These are phyloP conservation scores for Amphicarpaea edgeworthii DNA, from an alignment of 306 rosid species.

Conservation along the genomic window DNA sequence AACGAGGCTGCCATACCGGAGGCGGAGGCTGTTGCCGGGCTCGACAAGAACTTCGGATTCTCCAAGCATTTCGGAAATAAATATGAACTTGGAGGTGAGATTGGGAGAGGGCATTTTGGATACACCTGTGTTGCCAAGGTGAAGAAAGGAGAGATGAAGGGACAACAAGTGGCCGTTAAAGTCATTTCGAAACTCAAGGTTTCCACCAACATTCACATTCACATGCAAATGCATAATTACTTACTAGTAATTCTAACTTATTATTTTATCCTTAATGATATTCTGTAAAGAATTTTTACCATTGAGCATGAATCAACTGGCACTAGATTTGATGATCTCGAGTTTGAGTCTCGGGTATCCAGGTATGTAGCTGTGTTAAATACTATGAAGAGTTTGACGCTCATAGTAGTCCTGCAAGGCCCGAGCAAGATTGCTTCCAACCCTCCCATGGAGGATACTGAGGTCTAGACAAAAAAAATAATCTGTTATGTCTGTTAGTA, in stretches of 20 bases:
- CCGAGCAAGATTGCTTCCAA: too few relatives aligned
- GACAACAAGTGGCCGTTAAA: conserved; percentile 75
- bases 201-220: conserved; percentile 28
- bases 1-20: conserved; percentile 72
- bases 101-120: conserved; percentile 88
- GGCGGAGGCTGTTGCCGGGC: conserved; percentile 52
- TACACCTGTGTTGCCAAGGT: conserved; percentile 69
- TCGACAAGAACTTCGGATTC: conserved; percentile 82
- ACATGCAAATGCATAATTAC: not conserved
- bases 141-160: conserved; percentile 78
- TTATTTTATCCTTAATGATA: not conserved
- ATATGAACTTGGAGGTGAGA: conserved; percentile 78
- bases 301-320: too few relatives aligned
- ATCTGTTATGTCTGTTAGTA: not conserved
- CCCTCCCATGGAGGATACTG: too few relatives aligned
- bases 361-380: too few relatives aligned
- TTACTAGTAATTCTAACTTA: not conserved
- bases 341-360: too few relatives aligned
- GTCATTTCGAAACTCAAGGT: conserved; percentile 87
- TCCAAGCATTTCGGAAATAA: conserved; percentile 73
- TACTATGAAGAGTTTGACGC: too few relatives aligned
- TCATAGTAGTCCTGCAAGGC: not conserved
- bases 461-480: too few relatives aligned
- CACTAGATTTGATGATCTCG: too few relatives aligned
- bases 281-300: not conserved